Percentiles rank a stretch among this genome's conserved stretches.
phyloP scores from a whole-genome alignment of 306 rosid genomes.

The Begonia loranthoides region DNA sequence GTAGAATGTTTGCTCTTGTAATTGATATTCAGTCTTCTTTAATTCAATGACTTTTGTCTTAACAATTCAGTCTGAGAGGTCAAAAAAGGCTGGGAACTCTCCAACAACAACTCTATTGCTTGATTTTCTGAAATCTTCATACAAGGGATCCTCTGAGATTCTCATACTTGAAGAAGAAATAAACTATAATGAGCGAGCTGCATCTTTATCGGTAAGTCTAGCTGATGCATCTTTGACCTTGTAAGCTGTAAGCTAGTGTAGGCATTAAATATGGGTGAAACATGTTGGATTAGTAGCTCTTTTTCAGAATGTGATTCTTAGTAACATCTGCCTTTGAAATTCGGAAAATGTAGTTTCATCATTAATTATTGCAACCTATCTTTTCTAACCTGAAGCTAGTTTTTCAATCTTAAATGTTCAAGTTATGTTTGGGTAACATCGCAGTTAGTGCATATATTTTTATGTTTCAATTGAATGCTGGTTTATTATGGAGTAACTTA shows the following conservation, averaged over 20 bases:
- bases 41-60: slow-evolving; percentile 1
- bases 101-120: slow-evolving; percentile 52
- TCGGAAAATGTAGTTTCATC: too few species aligned
- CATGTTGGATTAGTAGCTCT: too few species aligned
- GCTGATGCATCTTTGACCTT: background rate
- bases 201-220: slow-evolving; percentile 52
- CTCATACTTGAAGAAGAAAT: too few species aligned
- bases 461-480: too few species aligned
- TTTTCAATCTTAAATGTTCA: background rate
- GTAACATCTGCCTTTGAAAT: background rate
- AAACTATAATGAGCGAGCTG: slow-evolving; percentile 61
- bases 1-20: background rate
- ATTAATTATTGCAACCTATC: too few species aligned
- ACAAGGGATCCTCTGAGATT: too few species aligned
- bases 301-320: background rate
- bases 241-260: background rate
- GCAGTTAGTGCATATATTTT: too few species aligned
- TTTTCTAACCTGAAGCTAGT: too few species aligned
- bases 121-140: slow-evolving; percentile 56
- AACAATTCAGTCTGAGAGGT: slow-evolving; percentile 61
- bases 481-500: too few species aligned
- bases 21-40: background rate
- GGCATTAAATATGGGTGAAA: too few species aligned
- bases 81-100: slow-evolving; percentile 73
- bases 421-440: background rate